Evolutionary conservation across 495 filamentous ascomycete genomes (phyloP), one percentile per base, ranked within the genome.

Genomic region (Lindgomyces ingoldianus): DNA sequence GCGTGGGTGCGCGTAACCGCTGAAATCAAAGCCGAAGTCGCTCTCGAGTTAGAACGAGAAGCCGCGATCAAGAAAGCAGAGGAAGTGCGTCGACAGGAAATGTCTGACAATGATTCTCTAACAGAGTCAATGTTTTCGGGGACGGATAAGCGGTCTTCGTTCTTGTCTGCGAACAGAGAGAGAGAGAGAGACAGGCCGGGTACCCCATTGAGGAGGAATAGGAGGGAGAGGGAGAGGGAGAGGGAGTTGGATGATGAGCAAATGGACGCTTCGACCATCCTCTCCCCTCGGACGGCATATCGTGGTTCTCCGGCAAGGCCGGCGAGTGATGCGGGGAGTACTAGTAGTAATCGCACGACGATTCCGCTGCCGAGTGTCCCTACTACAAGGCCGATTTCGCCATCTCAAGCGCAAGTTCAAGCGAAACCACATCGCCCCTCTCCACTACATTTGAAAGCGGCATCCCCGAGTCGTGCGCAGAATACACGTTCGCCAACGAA

Each of bases 1-100:
- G 91, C 88, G 2, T 92, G 93, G 79, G 84, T 98, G 58, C 83
- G 73, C 33, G 82, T 87, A 29, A 81, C 82, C 75, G 80, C 84
- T 27, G 81, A 86, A 64, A 84, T 88, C 65, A 74, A 85, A 49
- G 83, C 82, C 60, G 81, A 82, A 60, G 85, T 88, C 18, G 81
- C 85, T 24, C 76, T 82, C 60, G 77, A 79, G 39, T 75, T 84
- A 41, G 83, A 85, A 57, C 77, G 80, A 11, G 83, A 85, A 64
- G 78, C 52, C 1, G 14, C 16, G 21, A 24, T 60, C 33, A 70
- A 66, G 42, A 66, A 60, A 46, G 26, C 59, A 29, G 60, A 61
- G 42, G 60, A 68, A 0, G 56, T 39, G 3, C 22, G 48, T 4
- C 46, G 59, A 8, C 46, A 64, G 0, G 30, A 39, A 39, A 14